phyloP scores from a whole-genome alignment of 2,329 filamentous ascomycete genomes.

The Drechslera avenae region DNA sequence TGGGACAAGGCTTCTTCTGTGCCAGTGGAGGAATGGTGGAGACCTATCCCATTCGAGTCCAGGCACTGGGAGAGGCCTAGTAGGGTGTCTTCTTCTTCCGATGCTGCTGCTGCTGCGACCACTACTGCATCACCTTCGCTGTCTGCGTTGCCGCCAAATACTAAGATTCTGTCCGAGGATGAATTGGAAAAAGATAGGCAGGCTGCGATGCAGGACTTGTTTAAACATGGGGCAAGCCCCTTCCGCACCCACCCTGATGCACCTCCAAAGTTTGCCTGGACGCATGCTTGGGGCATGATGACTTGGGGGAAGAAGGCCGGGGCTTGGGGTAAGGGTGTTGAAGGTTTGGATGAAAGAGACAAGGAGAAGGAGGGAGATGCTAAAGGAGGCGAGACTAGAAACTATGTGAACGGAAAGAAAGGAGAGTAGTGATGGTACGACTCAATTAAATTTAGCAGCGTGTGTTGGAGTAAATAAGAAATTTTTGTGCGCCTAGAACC shows the following conservation, averaged over 20 bases:
- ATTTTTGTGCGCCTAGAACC: background rate
- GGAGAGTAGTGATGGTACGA: background rate
- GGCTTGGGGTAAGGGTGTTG: conserved; percentile 57
- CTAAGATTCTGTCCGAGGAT: conserved; percentile 22
- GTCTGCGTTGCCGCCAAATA: conserved; percentile 16
- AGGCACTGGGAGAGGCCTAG: conserved; percentile 66
- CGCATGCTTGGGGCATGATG: conserved; percentile 61
- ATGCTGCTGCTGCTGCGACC: background rate
- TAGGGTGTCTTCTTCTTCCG: background rate
- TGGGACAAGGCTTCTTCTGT: conserved; percentile 62
- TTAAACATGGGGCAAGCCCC: conserved; percentile 53
- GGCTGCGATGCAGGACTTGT: conserved; percentile 37
- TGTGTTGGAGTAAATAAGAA: too few species aligned
- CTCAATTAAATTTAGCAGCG: too few species aligned
- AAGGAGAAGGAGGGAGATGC: conserved; percentile 33
- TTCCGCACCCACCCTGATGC: conserved; percentile 52
- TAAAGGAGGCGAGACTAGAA: background rate
- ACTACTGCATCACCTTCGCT: background rate
- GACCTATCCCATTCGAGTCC: conserved; percentile 66
- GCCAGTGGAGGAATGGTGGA: conserved; percentile 63
- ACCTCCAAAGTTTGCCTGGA: conserved; percentile 58
- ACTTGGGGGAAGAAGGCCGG: conserved; percentile 60
- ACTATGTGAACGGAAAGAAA: background rate
- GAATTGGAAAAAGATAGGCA: conserved; percentile 34
- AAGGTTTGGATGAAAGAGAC: conserved; percentile 51